These are phyloP conservation scores for Metschnikowia koreensis DNA, from an alignment of 805 yeast species.

Conservation along the genomic window DNA sequence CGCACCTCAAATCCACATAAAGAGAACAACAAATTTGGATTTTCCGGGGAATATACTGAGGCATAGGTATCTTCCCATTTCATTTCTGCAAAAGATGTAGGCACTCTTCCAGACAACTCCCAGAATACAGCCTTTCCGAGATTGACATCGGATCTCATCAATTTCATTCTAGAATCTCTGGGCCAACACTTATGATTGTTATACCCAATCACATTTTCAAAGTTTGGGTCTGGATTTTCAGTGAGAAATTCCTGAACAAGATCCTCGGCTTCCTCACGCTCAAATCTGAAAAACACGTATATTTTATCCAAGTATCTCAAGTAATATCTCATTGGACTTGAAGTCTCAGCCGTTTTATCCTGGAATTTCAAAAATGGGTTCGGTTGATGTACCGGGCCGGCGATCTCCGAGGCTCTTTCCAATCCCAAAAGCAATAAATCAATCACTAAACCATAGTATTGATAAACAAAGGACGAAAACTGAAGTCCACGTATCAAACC, in stretches of 20 bases:
- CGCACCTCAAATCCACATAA: constrained; percentile 97
- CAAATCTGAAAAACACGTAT: constrained; percentile 74
- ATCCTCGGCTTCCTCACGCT: constrained; percentile 69
- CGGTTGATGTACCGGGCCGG: constrained; percentile 72
- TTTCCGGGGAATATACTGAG: constrained; percentile 86
- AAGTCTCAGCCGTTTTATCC: constrained; percentile 53
- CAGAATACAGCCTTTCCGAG: constrained; percentile 89
- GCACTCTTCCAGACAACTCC: constrained; percentile 82
- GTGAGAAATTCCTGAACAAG: constrained; percentile 71
- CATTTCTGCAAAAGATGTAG: constrained; percentile 66
- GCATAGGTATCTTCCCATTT: constrained; percentile 80
- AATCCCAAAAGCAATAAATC: constrained; percentile 82
- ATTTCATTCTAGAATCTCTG: constrained; percentile 81
- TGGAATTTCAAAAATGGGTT: constrained; percentile 77
- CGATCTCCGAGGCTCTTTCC: constrained; percentile 83
- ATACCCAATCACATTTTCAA: constrained; percentile 81
- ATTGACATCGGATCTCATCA: constrained; percentile 88
- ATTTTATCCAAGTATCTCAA: constrained; percentile 81
- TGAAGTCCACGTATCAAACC: constrained; percentile 89
- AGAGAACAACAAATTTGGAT: constrained; percentile 81
- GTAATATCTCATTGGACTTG: constrained; percentile 77
- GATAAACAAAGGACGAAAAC: constrained; percentile 85
- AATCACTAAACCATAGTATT: constrained; percentile 81
- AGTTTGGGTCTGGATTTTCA: constrained; percentile 91
- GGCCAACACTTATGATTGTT: constrained; percentile 95